These are phyloP conservation scores for Neofusicoccum umdonicola DNA, from an alignment of 2,329 filamentous ascomycete species.

Conservation along the genomic window DNA sequence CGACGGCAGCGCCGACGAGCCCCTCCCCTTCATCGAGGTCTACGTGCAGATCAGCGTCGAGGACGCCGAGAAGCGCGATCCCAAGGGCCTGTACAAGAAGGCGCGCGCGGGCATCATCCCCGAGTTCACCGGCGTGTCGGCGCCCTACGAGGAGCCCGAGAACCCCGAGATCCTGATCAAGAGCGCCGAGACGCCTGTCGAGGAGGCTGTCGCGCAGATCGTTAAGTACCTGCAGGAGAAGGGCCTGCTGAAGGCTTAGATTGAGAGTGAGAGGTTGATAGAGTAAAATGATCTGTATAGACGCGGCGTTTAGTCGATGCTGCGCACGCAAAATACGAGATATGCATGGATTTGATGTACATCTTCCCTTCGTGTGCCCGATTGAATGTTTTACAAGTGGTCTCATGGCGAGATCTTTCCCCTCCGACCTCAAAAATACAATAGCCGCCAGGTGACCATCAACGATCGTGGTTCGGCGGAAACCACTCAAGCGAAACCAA, in stretches of 20 bases:
- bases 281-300: not conserved
- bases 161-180: conserved; percentile 83
- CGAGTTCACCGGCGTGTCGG: conserved; percentile 93
- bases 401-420: no score
- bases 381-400: no score
- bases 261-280: not conserved
- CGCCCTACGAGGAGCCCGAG: conserved; percentile 88
- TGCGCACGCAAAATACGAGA: not conserved
- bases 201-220: conserved; percentile 86
- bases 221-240: conserved; percentile 72
- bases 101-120: conserved; percentile 90
- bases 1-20: conserved; percentile 48
- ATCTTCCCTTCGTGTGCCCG: not conserved
- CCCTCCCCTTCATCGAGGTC: conserved; percentile 89
- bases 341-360: not conserved
- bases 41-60: conserved; percentile 88
- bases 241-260: conserved; percentile 53
- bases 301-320: not conserved
- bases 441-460: no score
- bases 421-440: no score
- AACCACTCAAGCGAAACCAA: no score
- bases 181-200: conserved; percentile 77
- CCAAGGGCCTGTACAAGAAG: conserved; percentile 98
- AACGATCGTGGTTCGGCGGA: no score
- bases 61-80: conserved; percentile 91